A percentile compares a stretch with the other conserved stretches of the same genome.
These are phyloP conservation scores for Vanrija sp. DNA, from an alignment of 1,284 basidiomycete genomes.

Conservation along the genomic window DNA sequence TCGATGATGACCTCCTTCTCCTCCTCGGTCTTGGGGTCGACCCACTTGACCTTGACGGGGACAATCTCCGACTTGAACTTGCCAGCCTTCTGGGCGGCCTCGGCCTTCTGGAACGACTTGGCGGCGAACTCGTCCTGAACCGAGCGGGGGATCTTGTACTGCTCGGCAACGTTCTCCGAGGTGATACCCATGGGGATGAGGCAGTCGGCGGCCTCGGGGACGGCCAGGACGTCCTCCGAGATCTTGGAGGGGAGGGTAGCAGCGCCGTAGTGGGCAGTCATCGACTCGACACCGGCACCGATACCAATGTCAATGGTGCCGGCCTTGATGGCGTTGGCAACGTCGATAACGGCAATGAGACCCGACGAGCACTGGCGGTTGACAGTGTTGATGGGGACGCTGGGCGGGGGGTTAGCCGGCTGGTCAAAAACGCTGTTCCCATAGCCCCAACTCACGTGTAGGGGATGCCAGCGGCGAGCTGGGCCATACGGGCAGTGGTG, in stretches of 20 bases:
- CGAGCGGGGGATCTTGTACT: slow-evolving; percentile 75
- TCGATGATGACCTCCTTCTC: slow-evolving; percentile 74
- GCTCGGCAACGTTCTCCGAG: slow-evolving; percentile 86
- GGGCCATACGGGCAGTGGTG: slow-evolving; percentile 86
- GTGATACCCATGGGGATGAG: slow-evolving; percentile 95
- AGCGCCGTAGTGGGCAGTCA: slow-evolving; percentile 82
- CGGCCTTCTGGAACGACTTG: slow-evolving; percentile 76
- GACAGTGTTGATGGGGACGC: slow-evolving; percentile 73
- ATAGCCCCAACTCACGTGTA: slow-evolving; percentile 53
- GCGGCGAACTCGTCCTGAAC: slow-evolving; percentile 84
- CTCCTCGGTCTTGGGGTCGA: slow-evolving; percentile 82
- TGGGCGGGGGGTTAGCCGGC: slow-evolving; percentile 10
- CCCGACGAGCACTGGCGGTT: slow-evolving; percentile 96
- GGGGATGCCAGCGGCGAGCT: slow-evolving; percentile 87
- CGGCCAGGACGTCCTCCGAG: slow-evolving; percentile 74
- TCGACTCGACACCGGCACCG: slow-evolving; percentile 91
- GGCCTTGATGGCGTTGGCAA: slow-evolving; percentile 79
- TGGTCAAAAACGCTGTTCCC: not conserved
- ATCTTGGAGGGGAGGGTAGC: slow-evolving; percentile 66
- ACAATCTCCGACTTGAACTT: slow-evolving; percentile 91
- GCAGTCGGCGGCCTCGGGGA: slow-evolving; percentile 83
- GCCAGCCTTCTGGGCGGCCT: slow-evolving; percentile 78
- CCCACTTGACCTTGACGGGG: slow-evolving; percentile 67
- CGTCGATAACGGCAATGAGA: slow-evolving; percentile 78
- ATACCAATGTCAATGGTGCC: slow-evolving; percentile 93